Percentiles rank a stretch among this genome's conserved stretches.
Evolutionary conservation across 306 rosid species (phyloP).

Genomic region (Malus fusca): DNA sequence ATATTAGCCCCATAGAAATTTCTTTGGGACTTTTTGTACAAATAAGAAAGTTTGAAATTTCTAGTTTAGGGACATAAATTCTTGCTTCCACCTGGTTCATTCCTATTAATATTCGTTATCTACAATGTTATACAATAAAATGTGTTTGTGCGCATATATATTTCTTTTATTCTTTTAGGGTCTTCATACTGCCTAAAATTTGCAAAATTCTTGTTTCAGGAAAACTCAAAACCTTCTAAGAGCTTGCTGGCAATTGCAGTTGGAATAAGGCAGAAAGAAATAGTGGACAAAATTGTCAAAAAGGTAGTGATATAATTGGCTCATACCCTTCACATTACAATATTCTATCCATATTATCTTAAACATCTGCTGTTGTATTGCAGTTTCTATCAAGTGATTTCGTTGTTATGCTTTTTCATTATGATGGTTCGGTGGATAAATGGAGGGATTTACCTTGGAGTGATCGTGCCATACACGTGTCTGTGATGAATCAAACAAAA

Average conservation of each 20-base stretch:
- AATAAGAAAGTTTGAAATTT: background rate
- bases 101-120: background rate
- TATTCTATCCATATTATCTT: slow-evolving; percentile 2
- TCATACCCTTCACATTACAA: slow-evolving; percentile 2
- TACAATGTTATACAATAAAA: background rate
- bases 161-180: background rate
- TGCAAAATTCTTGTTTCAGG: slow-evolving; percentile 28
- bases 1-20: too few relatives aligned
- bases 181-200: background rate
- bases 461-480: slow-evolving; percentile 42
- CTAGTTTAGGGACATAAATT: background rate
- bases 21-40: background rate
- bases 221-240: slow-evolving; percentile 30
- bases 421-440: slow-evolving; percentile 48
- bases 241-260: slow-evolving; percentile 80
- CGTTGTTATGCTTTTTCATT: slow-evolving; percentile 55
- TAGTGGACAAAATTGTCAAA: slow-evolving; percentile 57
- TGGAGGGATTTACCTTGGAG: slow-evolving; percentile 51
- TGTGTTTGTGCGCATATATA: background rate
- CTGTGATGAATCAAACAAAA: slow-evolving; percentile 59
- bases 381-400: slow-evolving; percentile 46
- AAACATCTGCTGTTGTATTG: slow-evolving; percentile 1
- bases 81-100: background rate
- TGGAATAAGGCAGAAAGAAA: slow-evolving; percentile 71
- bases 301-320: slow-evolving; percentile 44